Evolutionary conservation across 805 yeast genomes (phyloP).

Genomic region (Pichia exigua): DNA sequence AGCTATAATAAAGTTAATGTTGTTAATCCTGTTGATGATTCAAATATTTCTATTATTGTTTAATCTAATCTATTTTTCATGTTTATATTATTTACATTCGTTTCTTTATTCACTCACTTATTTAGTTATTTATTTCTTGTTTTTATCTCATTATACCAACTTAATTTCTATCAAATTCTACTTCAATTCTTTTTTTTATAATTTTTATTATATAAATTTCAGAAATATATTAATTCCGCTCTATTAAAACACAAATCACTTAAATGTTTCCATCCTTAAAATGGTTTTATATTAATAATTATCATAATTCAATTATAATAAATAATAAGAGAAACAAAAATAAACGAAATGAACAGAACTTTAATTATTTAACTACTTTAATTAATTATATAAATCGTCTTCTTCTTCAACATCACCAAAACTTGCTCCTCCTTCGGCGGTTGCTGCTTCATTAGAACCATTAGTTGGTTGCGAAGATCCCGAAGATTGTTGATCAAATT

Average conservation of each 20-base stretch:
- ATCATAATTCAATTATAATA: not conserved
- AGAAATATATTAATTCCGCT: not conserved
- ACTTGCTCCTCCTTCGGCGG: constrained; percentile 32
- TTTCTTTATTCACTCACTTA: no score
- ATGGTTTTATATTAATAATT: not conserved
- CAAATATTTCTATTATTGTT: not conserved
- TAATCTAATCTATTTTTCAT: not conserved
- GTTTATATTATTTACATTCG: not conserved
- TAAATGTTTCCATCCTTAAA: no score
- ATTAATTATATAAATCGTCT: constrained; percentile 35
- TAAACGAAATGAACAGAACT: not conserved
- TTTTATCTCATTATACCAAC: not conserved
- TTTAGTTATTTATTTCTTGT: not conserved
- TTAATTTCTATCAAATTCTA: not conserved
- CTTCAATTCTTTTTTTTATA: not conserved
- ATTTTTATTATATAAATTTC: not conserved
- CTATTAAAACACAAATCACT: not conserved
- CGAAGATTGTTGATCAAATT: constrained; percentile 43
- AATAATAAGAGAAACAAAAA: not conserved
- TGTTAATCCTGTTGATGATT: not conserved
- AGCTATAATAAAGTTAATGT: not conserved
- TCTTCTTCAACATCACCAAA: constrained; percentile 44
- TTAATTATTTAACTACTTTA: not conserved
- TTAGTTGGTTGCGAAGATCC: constrained; percentile 1
- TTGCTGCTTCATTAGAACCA: constrained; percentile 26